These are phyloP conservation scores for Maudiozyma bulderi DNA, from an alignment of 805 yeast genomes.

Conservation along the genomic window DNA sequence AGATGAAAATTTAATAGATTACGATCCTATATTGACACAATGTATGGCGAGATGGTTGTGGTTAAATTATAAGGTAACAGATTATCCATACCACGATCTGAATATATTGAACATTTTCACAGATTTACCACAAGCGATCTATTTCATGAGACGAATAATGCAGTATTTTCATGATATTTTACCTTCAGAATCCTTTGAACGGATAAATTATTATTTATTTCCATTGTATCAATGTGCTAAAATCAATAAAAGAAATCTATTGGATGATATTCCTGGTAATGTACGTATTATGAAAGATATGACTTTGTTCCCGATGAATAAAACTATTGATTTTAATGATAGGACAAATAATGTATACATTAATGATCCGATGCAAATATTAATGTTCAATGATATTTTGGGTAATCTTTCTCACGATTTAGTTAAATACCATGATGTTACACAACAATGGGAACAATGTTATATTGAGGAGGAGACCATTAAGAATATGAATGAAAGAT, in stretches of 20 bases:
- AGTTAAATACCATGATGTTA: slow-evolving; percentile 9
- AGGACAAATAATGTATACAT: slow-evolving; percentile 9
- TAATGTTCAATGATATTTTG: slow-evolving; percentile 23
- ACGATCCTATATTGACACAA: slow-evolving; percentile 4
- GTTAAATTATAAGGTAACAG: slow-evolving; percentile 57
- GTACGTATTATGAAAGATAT: slow-evolving; percentile 11
- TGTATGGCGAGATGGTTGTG: slow-evolving; percentile 65
- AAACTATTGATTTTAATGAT: not conserved
- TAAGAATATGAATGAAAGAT: slow-evolving; percentile 3
- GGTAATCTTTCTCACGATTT: slow-evolving; percentile 21
- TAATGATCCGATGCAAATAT: slow-evolving; percentile 23
- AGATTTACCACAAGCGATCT: slow-evolving; percentile 18
- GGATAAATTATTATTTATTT: slow-evolving; percentile 19
- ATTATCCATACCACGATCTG: slow-evolving; percentile 62
- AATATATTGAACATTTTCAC: slow-evolving; percentile 25
- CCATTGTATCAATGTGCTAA: slow-evolving; percentile 17
- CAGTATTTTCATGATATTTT: slow-evolving; percentile 11
- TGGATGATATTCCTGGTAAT: slow-evolving; percentile 13
- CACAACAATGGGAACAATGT: slow-evolving; percentile 20
- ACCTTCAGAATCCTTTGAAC: slow-evolving; percentile 15
- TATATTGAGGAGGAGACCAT: slow-evolving; percentile 9
- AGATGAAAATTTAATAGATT: slow-evolving; percentile 1
- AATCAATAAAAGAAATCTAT: slow-evolving; percentile 3
- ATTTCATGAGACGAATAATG: slow-evolving; percentile 13
- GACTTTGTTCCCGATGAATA: slow-evolving; percentile 10